Conservation (phyloP, 306 rosid genomes). For the Cucumis cinereus region DNA sequence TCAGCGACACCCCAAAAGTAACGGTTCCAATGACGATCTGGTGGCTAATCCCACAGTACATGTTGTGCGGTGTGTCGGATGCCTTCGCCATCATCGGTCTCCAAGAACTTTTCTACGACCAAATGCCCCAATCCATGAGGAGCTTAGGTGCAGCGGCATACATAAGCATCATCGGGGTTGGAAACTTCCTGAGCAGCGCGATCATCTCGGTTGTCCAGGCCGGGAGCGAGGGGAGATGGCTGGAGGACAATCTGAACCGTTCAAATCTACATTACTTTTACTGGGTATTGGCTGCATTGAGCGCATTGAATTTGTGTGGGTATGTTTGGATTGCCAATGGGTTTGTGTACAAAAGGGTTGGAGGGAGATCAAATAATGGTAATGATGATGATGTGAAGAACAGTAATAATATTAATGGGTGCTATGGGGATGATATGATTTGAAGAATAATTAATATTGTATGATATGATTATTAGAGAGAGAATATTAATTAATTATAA, state of each 20-base stretch:
- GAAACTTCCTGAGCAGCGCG: conserved; percentile 35
- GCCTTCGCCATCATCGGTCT: conserved; percentile 46
- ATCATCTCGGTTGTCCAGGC: conserved; percentile 28
- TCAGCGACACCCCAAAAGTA: conserved; percentile 32
- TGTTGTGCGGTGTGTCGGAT: conserved; percentile 33
- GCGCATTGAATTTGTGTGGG: conserved; percentile 30
- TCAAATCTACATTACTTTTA: conserved; percentile 59
- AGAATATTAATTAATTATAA: background rate
- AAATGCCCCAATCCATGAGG: conserved; percentile 50
- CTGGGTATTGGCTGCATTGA: conserved; percentile 48
- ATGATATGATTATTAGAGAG: background rate
- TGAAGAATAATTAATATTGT: background rate
- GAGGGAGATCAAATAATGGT: background rate
- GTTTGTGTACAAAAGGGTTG: conserved; percentile 44
- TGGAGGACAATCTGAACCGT: conserved; percentile 41
- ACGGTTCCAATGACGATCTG: conserved; percentile 45
- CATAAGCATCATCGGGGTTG: conserved; percentile 41
- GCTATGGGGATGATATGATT: background rate
- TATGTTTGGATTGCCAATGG: conserved; percentile 31
- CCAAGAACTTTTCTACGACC: conserved; percentile 54
- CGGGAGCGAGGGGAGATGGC: conserved; percentile 29
- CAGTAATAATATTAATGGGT: background rate
- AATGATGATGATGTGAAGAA: background rate
- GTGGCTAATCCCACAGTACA: conserved; percentile 82
- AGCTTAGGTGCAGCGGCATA: conserved; percentile 73